These are phyloP conservation scores for Hysterium pulicare DNA, from an alignment of 2,329 filamentous ascomycete genomes.

Conservation along the genomic window DNA sequence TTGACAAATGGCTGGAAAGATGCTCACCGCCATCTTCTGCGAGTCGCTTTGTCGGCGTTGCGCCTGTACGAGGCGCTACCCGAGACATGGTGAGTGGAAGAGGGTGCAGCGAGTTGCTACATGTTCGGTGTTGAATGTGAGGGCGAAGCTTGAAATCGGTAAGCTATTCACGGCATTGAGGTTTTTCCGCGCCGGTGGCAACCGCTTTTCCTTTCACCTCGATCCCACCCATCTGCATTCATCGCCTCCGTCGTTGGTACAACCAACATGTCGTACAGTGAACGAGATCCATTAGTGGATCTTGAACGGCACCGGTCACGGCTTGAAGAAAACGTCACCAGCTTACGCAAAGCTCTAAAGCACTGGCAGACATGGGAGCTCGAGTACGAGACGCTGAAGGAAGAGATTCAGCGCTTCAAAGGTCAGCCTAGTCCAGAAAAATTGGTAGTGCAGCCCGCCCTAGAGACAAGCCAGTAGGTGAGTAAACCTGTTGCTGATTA, in stretches of 20 bases:
- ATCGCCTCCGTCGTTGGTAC: not conserved
- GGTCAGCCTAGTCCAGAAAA: slow-evolving; percentile 50
- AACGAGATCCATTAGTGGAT: slow-evolving; percentile 56
- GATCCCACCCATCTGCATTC: not conserved
- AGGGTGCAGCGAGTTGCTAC: slow-evolving; percentile 3
- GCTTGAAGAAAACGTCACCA: slow-evolving; percentile 71
- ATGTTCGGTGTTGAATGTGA: not conserved
- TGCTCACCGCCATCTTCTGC: slow-evolving; percentile 37
- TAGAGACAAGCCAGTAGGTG: not conserved
- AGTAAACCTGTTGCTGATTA: not conserved
- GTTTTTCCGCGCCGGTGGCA: not conserved
- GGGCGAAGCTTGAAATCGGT: slow-evolving; percentile 1
- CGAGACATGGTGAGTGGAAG: slow-evolving; percentile 33
- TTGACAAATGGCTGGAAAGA: slow-evolving; percentile 27
- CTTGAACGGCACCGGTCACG: slow-evolving; percentile 72
- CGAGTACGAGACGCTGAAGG: slow-evolving; percentile 86
- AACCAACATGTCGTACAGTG: slow-evolving; percentile 19
- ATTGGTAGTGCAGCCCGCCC: slow-evolving; percentile 40
- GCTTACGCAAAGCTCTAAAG: slow-evolving; percentile 71
- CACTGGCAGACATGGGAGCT: slow-evolving; percentile 91
- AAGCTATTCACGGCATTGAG: not conserved
- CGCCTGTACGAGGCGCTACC: slow-evolving; percentile 23
- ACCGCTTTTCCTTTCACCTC: not conserved
- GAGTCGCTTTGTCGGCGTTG: slow-evolving; percentile 24
- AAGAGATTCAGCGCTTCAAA: slow-evolving; percentile 64